Percentiles rank a stretch among this genome's conserved stretches.
Evolutionary conservation across 495 filamentous ascomycete species (phyloP).

Genomic region (Penicillium mononematosum): DNA sequence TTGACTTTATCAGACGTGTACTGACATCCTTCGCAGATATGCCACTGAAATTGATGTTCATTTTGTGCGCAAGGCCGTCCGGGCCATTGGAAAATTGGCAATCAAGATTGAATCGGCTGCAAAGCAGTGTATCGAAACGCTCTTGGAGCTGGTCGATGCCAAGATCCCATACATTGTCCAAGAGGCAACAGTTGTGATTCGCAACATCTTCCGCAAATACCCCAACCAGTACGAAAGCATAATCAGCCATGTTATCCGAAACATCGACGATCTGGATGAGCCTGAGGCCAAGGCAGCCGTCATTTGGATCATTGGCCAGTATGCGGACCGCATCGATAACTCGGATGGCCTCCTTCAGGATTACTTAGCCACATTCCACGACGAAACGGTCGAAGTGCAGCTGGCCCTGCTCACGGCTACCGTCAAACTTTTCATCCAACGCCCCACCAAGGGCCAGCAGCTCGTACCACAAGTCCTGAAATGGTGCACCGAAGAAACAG

Average conservation of each 20-base stretch:
- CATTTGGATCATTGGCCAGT: constrained; percentile 99
- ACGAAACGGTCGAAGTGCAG: constrained; percentile 94
- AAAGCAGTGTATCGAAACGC: constrained; percentile 82
- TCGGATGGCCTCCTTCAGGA: constrained; percentile 91
- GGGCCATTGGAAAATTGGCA: constrained; percentile 95
- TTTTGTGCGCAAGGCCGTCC: constrained; percentile 96
- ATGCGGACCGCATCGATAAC: constrained; percentile 95
- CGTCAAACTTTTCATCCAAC: constrained; percentile 97
- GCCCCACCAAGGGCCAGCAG: constrained; percentile 90
- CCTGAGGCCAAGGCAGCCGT: constrained; percentile 99
- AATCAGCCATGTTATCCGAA: constrained; percentile 91
- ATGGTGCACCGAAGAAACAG: constrained; percentile 98
- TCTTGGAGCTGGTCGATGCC: constrained; percentile 92
- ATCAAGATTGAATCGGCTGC: constrained; percentile 98
- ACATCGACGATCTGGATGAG: constrained; percentile 95
- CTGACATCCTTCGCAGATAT: constrained; percentile 52
- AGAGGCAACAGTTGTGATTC: constrained; percentile 98
- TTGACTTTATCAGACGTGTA: neutral
- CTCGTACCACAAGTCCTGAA: constrained; percentile 95
- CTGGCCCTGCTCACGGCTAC: constrained; percentile 92
- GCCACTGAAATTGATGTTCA: constrained; percentile 98
- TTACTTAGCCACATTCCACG: constrained; percentile 87
- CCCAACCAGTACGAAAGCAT: constrained; percentile 98
- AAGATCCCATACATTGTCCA: constrained; percentile 99
- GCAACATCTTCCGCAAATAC: constrained; percentile 99